phyloP scores from a whole-genome alignment of 129 eudicot species.

The Saussurea involucrata region DNA sequence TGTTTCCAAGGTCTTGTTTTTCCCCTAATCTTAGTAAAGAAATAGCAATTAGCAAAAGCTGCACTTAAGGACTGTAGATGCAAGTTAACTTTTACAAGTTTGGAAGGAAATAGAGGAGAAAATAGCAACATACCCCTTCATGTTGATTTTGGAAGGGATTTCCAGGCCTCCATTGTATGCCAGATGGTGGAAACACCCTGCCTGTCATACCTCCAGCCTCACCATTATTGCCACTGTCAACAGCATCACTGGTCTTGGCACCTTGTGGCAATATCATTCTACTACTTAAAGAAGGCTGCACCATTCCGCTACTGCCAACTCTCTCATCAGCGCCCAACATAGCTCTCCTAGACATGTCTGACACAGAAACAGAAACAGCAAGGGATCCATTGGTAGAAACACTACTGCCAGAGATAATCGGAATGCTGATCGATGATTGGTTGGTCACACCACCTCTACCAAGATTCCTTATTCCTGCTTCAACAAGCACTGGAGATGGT shows the following conservation, averaged over 20 bases:
- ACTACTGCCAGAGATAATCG: conserved; percentile 40
- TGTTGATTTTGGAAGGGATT: conserved; percentile 64
- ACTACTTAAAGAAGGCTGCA: conserved; percentile 46
- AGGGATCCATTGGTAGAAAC: conserved; percentile 52
- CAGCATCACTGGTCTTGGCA: conserved; percentile 43
- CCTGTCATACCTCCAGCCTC: conserved; percentile 48
- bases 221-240: conserved; percentile 40
- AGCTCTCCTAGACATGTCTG: conserved; percentile 54
- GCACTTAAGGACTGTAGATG: too few relatives aligned
- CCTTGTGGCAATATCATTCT: conserved; percentile 50
- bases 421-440: conserved; percentile 38
- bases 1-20: not conserved
- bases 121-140: conserved; percentile 48
- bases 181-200: conserved; percentile 59
- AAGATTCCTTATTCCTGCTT: conserved; percentile 45
- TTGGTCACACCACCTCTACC: conserved; percentile 45
- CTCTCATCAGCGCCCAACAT: conserved; percentile 62
- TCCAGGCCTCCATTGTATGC: conserved; percentile 91
- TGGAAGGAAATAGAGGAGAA: conserved; percentile 6
- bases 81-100: not conserved
- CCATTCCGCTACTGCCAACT: conserved; percentile 51
- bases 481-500: conserved; percentile 53
- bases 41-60: not conserved
- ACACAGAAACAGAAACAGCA: conserved; percentile 43
- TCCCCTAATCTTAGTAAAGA: not conserved